Base-by-base conservation (phyloP, 2,329 filamentous ascomycete genomes). In the Fusarium torreyae region DNA sequence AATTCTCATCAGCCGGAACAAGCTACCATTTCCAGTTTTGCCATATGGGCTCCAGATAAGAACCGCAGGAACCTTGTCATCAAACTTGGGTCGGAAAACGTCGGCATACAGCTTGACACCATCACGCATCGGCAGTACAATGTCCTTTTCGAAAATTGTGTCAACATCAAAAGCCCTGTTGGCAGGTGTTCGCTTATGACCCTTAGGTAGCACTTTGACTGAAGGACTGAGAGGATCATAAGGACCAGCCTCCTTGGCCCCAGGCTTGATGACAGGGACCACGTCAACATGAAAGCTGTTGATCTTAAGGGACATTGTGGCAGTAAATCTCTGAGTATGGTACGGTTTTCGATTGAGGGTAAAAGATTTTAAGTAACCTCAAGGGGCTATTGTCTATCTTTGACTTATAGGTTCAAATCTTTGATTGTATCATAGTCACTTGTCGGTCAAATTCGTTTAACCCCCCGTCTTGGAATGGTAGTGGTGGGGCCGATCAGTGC, bases 61-160 rank as follows among this genome's bases (percentile, higher is more conserved):
- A 2, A 62, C 36, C 1, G 45, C 54, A 28, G 58, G 58, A 7
- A 58, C 44, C 20, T 45, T 58, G 3, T 22, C 24, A 3, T n/a
- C 20, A 20, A 6, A 38, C 4, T 36, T 31, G 4, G 58, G 58
- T 6, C 58, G 53, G 22, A 58, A 62, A 0, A 62, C 36, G 31
- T 62, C 58, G 3, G 39, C 54, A 13, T 43, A 51, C 6, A 62
- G 31, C 18, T 62, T 62, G 6, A 58, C 9, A 3, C 58, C 58
- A 10, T 62, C 54, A 2, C 58, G 6, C 58, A 62, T 58, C 1
- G 53, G 53, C 7, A 58, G 6, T 13, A 18, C 40, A 20, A 51
- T 42, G 9, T 62, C 58, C 45, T 58, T 62, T 5, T 62, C 54
- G 6, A 60, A 57, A 5, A 60, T 26, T 1, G 57, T 60, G 9